Percentiles rank a stretch among this genome's conserved stretches.
Conservation (phyloP, 2,329 filamentous ascomycete genomes). For the Ploettnerulaceae sp. region DNA sequence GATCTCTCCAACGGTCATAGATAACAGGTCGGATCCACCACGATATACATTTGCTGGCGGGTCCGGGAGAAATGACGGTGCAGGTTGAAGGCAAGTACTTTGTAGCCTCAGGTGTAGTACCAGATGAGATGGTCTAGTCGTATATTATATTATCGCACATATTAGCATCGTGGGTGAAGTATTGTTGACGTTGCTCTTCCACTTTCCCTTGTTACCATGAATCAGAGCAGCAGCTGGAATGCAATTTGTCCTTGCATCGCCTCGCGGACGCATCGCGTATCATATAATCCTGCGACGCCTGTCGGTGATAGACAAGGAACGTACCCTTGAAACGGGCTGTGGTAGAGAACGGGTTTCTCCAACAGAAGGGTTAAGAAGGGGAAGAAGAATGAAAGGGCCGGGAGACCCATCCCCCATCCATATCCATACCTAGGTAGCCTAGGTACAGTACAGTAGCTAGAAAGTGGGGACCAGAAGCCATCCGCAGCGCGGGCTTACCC, state of each 20-base stretch:
- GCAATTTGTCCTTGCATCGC: conserved; percentile 21
- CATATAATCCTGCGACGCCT: conserved; percentile 31
- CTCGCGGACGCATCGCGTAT: conserved; percentile 30
- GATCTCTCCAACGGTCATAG: conserved; percentile 7
- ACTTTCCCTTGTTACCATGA: conserved; percentile 17
- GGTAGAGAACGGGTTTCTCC: conserved; percentile 9
- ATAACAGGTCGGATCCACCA: conserved; percentile 17
- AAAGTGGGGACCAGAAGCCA: conserved; percentile 13
- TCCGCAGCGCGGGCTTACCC: conserved; percentile 7
- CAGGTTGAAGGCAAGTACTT: not conserved
- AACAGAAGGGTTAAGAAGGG: conserved; percentile 14
- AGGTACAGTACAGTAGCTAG: conserved; percentile 12
- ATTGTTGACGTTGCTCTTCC: conserved; percentile 14
- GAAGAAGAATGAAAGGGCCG: conserved; percentile 18
- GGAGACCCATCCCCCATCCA: conserved; percentile 21
- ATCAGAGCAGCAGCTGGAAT: conserved; percentile 16
- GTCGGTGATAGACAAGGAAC: conserved; percentile 26
- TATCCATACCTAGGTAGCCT: too few relatives aligned
- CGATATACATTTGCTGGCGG: conserved; percentile 10
- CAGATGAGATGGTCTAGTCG: conserved; percentile 17
- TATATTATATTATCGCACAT: conserved; percentile 20
- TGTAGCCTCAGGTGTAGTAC: conserved; percentile 11
- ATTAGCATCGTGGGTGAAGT: conserved; percentile 11
- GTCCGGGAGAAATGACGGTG: not conserved
- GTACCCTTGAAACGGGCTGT: conserved; percentile 25